Evolutionary conservation across 768 basidiomycete species (phyloP), one percentile per base, ranked within the genome.

Genomic region (Sutorius australiensis): DNA sequence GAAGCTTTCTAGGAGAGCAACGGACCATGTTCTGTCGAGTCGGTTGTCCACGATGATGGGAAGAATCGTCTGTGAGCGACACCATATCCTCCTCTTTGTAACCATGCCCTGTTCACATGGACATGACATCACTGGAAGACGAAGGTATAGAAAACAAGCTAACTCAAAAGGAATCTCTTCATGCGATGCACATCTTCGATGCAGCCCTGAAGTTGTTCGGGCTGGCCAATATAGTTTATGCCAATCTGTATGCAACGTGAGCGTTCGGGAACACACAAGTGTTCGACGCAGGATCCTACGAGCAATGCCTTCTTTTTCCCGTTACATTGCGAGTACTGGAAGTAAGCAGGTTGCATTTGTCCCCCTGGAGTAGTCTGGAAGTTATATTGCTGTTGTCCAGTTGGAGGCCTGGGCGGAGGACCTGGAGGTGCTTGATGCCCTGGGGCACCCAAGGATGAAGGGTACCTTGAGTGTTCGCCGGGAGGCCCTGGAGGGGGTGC

Each of bases 131-230:
- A 40, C 31, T 5, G 4, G 14, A 41, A 17, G 19, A 30, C 42
- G 9, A 27, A 48, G 24, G 27, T 16, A 10, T 24, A 12, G 3
- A 2, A 49, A 24, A 21, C 12, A 14, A n/a, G 68, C 84, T 55
- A 61, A 89, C 89, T 61, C 54, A 75, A 77, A 42, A 95, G 72
- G 74, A 98, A 98, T n/a, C 73, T 67, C 61, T 80, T 77, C 48
- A 98, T 81, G 66, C 93, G 95, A 44, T 75, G 69, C 0, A 86
- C 95, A 63, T 99, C 95, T 66, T 98, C 95, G 66, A 95, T 87
- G 65, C 95, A 98, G 10, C 95, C 95, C 0, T 73, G 69, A 7
- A 98, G 74, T 60, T 84, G 79, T n/a, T 79, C 79, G 4, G 68
- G 67, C 59, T 84, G 82, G 1, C 89, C 86, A 19, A 77, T 65